These are phyloP conservation scores for Dryadomyces quercus-mongolicae DNA, from an alignment of 2,329 filamentous ascomycete species.

Conservation along the genomic window DNA sequence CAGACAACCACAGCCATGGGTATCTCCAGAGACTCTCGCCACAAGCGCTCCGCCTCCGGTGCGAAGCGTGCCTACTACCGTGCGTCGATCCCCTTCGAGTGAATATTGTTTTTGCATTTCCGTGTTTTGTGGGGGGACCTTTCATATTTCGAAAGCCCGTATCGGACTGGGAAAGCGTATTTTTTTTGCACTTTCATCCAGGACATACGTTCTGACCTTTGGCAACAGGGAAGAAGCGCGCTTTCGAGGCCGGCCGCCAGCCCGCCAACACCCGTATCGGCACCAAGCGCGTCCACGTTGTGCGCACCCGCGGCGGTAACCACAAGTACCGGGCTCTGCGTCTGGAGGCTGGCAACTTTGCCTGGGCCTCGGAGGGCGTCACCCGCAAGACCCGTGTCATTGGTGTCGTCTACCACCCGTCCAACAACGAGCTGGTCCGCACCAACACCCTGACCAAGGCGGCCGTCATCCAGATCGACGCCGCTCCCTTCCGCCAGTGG, in stretches of 20 bases:
- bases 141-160: constrained; percentile 54
- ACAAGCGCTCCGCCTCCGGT: constrained; percentile 99
- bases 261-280: constrained; percentile 99
- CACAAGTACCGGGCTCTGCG: constrained; percentile 99
- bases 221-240: constrained; percentile 80
- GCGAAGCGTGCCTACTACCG: constrained; percentile 93
- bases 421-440: constrained; percentile 99
- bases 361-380: constrained; percentile 95
- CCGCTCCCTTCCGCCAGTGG: constrained; percentile 98
- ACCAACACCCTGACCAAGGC: constrained; percentile 99
- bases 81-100: constrained; percentile 35
- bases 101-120: background rate
- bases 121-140: background rate
- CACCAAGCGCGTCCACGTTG: constrained; percentile 32
- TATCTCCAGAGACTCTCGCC: constrained; percentile 99
- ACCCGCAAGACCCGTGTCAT: constrained; percentile 99
- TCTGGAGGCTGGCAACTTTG: constrained; percentile 98
- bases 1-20: constrained; percentile 77
- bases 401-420: constrained; percentile 95
- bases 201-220: constrained; percentile 64
- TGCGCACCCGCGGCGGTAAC: constrained; percentile 60
- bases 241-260: constrained; percentile 99
- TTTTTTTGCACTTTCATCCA: constrained; percentile 13
- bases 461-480: constrained; percentile 97
- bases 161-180: constrained; percentile 26